Evolutionary conservation across 2,329 filamentous ascomycete genomes (phyloP).

Genomic region (Calycina marina): DNA sequence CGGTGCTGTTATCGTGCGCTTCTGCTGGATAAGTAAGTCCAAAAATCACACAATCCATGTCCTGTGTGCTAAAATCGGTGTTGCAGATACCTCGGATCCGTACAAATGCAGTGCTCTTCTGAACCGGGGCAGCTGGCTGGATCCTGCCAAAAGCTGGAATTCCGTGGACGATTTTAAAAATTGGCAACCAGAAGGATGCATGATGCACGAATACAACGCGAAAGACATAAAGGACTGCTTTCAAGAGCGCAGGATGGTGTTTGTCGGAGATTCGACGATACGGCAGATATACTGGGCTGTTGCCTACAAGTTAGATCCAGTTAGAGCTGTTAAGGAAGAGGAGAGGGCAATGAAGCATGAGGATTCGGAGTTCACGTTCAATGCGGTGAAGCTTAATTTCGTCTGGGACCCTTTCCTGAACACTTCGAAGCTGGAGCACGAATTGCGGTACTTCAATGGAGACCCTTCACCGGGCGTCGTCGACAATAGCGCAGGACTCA

Average conservation of each 20-base stretch:
- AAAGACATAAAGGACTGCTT: conserved; percentile 40
- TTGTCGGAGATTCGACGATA: conserved; percentile 45
- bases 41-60: background rate
- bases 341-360: conserved; percentile 27
- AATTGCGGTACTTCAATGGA: conserved; percentile 26
- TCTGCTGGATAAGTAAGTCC: conserved; percentile 18
- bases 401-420: conserved; percentile 51
- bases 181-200: conserved; percentile 47
- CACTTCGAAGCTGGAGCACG: conserved; percentile 27
- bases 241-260: conserved; percentile 33
- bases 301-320: conserved; percentile 31
- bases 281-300: conserved; percentile 47
- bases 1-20: conserved; percentile 17
- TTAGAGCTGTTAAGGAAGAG: conserved; percentile 22
- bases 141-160: conserved; percentile 20
- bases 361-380: conserved; percentile 29
- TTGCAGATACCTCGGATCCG: conserved; percentile 27
- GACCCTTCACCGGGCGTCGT: conserved; percentile 10
- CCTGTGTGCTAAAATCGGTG: conserved; percentile 3
- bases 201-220: conserved; percentile 38
- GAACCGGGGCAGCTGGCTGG: conserved; percentile 35
- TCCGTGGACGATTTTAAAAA: conserved; percentile 24
- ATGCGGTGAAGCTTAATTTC: conserved; percentile 36
- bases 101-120: conserved; percentile 38
- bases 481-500: conserved; percentile 27